Conservation (phyloP, 345 rosid genomes). For the Hibiscus syriacus region DNA sequence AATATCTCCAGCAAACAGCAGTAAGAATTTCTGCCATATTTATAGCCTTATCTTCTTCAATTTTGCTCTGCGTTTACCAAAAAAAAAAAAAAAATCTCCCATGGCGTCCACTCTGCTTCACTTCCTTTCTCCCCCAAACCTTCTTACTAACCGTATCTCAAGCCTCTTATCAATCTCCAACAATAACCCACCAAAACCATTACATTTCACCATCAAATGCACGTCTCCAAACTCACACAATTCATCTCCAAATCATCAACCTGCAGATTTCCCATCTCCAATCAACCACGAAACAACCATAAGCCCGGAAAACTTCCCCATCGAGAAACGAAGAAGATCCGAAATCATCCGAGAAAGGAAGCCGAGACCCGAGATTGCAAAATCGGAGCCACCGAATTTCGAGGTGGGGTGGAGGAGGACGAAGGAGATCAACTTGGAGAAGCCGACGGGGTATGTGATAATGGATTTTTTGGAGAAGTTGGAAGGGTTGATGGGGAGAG, state of each 20-base stretch:
- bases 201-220: conserved; percentile 22
- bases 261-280: conserved; percentile 21
- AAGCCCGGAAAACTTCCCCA: conserved; percentile 53
- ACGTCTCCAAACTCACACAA: conserved; percentile 10
- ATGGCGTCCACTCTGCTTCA: conserved; percentile 6
- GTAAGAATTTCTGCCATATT: background rate
- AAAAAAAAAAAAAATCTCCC: background rate
- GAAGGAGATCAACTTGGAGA: conserved; percentile 55
- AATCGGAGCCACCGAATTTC: conserved; percentile 63
- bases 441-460: conserved; percentile 68
- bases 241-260: background rate
- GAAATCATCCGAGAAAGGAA: conserved; percentile 49
- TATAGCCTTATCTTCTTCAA: background rate
- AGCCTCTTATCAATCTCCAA: background rate
- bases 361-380: conserved; percentile 26
- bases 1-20: too few species aligned
- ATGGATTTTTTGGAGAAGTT: conserved; percentile 79
- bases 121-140: conserved; percentile 2
- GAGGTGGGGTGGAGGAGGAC: conserved; percentile 88
- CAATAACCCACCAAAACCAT: background rate
- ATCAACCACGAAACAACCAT: conserved; percentile 38
- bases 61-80: background rate
- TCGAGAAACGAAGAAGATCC: conserved; percentile 60
- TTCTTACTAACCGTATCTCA: background rate
- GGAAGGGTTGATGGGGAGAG: conserved; percentile 59